phyloP scores from a whole-genome alignment of 2,329 filamentous ascomycete species.

The Pseudocercospora fuligena region DNA sequence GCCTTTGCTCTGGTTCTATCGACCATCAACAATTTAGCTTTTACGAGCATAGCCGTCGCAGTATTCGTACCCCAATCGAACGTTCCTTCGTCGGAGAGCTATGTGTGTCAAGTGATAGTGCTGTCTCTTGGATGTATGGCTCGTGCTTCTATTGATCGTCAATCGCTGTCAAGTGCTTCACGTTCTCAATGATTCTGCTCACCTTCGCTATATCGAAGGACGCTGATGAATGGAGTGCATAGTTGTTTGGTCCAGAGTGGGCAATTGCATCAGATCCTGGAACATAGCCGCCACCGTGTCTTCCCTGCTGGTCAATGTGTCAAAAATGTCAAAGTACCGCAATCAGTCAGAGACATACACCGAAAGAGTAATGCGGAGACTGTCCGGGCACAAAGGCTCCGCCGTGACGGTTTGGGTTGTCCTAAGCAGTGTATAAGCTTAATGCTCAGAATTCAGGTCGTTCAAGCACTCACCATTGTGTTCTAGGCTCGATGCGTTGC shows the following conservation, averaged over 20 bases:
- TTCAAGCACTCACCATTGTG: neutral
- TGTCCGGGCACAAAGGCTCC: constrained; percentile 13
- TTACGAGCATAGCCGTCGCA: constrained; percentile 14
- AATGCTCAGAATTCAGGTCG: neutral
- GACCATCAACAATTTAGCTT: constrained; percentile 1
- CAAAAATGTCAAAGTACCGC: neutral
- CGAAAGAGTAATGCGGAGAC: neutral
- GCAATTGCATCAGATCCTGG: neutral
- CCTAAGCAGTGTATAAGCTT: neutral
- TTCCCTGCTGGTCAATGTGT: neutral
- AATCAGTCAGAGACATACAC: neutral
- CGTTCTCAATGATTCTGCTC: neutral
- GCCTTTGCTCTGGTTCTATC: neutral
- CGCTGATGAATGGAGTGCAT: neutral
- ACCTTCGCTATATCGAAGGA: neutral
- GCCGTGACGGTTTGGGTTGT: constrained; percentile 9
- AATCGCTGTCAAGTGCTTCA: too few relatives aligned
- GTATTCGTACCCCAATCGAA: constrained; percentile 13
- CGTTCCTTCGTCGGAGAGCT: constrained; percentile 4
- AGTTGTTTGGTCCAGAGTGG: neutral
- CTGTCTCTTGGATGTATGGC: constrained; percentile 1
- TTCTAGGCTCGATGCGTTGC: neutral
- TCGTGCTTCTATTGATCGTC: neutral
- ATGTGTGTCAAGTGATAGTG: neutral
- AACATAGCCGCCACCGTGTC: constrained; percentile 5